phyloP scores from a whole-genome alignment of 177 flowering plant species.

The Vitis hybrid region DNA sequence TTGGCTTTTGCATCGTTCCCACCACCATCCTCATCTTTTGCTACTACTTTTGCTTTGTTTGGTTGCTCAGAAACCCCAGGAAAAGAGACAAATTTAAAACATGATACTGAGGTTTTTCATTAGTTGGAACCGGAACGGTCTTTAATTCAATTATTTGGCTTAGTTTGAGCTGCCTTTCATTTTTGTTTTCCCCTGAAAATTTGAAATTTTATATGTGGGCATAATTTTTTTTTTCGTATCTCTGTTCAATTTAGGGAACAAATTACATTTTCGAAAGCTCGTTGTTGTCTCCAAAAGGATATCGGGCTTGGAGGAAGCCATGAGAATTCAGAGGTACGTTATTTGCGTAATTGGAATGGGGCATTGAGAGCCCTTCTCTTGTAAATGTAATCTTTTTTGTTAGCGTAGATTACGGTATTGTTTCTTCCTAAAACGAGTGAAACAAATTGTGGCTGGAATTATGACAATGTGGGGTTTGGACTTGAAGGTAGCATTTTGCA shows the following conservation, averaged over 20 bases:
- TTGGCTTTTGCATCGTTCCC: neutral
- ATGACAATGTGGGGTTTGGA: too few species aligned
- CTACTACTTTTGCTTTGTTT: neutral
- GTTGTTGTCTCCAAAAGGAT: conserved; percentile 46
- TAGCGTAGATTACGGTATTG: too few species aligned
- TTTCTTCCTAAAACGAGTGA: too few species aligned
- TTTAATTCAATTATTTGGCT: too few species aligned
- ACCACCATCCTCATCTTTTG: neutral
- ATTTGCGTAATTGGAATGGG: neutral
- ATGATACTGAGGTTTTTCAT: too few species aligned
- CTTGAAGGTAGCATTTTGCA: too few species aligned
- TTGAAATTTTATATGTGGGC: neutral
- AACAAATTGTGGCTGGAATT: too few species aligned
- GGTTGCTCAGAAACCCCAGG: neutral
- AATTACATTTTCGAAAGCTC: conserved; percentile 11
- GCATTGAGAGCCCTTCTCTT: neutral
- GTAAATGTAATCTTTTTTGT: neutral
- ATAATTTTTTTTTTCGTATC: neutral
- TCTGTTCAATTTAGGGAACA: conserved; percentile 23
- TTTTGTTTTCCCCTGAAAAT: neutral
- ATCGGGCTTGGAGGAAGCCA: conserved; percentile 74
- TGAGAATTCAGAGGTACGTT: conserved; percentile 62
- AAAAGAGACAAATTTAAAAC: too few species aligned
- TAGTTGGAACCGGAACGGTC: too few species aligned
- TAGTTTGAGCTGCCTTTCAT: neutral